Conservation (phyloP, 2,329 filamentous ascomycete species). For the Cladosporium sp. region DNA sequence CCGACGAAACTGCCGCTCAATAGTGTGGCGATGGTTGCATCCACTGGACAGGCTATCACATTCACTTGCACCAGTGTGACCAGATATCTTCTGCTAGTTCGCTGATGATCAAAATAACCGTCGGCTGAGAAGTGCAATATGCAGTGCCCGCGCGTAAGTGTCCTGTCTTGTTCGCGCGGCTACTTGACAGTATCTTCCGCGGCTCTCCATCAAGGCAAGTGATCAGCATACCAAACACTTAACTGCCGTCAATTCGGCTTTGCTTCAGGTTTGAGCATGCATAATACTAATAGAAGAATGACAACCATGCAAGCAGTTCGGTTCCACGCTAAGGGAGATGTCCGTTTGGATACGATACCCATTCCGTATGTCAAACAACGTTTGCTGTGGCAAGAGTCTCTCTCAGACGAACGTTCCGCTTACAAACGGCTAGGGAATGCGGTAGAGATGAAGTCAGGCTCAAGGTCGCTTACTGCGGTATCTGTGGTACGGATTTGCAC, state of each 20-base stretch:
- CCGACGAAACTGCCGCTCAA: not conserved
- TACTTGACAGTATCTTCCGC: not conserved
- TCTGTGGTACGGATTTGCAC: conserved; percentile 23
- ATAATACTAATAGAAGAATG: not conserved
- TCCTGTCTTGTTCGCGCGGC: not conserved
- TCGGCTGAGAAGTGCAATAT: not conserved
- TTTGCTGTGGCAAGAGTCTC: too few species aligned
- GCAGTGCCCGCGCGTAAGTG: not conserved
- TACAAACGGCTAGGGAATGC: not conserved
- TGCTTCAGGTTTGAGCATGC: too few species aligned
- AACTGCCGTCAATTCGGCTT: not conserved
- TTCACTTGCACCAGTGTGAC: not conserved
- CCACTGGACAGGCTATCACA: not conserved
- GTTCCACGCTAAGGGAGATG: conserved; percentile 21
- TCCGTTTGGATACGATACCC: conserved; percentile 19
- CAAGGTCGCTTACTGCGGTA: conserved; percentile 17
- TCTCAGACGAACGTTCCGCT: not conserved
- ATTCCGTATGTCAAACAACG: conserved; percentile 12
- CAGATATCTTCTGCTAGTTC: not conserved
- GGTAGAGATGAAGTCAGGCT: conserved; percentile 16
- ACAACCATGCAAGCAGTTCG: conserved; percentile 19
- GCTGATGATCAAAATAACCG: not conserved
- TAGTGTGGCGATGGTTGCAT: not conserved
- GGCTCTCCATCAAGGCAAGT: not conserved
- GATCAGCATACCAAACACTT: not conserved